phyloP scores from a whole-genome alignment of 257 asterid genomes.

The Gynochthodes officinalis region DNA sequence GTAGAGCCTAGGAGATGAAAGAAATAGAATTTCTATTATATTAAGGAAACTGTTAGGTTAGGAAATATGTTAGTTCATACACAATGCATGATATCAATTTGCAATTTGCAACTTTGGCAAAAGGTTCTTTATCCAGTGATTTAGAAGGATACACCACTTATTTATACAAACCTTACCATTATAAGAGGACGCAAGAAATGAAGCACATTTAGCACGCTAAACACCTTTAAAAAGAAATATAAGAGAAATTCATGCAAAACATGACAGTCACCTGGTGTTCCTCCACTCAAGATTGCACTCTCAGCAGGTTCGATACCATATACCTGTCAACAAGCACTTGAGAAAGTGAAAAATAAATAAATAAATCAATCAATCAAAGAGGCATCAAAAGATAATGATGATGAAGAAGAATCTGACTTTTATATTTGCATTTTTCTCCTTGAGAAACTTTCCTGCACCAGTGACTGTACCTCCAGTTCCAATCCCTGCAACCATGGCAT shows the following conservation, averaged over 20 bases:
- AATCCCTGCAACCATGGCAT: conserved; percentile 39
- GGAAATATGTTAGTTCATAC: neutral
- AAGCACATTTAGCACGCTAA: neutral
- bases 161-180: neutral
- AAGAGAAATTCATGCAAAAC: neutral
- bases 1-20: too few species aligned
- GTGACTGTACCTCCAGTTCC: conserved; percentile 56
- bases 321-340: conserved; percentile 23
- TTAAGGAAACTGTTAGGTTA: neutral
- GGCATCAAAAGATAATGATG: neutral
- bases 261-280: conserved; percentile 29
- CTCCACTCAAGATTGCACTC: conserved; percentile 41
- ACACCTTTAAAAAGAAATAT: neutral
- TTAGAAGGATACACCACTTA: neutral
- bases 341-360: neutral
- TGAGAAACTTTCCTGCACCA: conserved; percentile 50
- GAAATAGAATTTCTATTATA: too few species aligned
- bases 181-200: neutral
- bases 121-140: neutral
- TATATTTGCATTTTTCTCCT: conserved; percentile 40
- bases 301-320: conserved; percentile 50
- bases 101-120: neutral
- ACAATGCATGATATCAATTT: neutral
- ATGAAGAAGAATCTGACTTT: conserved; percentile 21
- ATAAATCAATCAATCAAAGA: conserved; percentile 3